Base-by-base conservation (phyloP, 2,329 filamentous ascomycete genomes). In the Talaromyces sp. region DNA sequence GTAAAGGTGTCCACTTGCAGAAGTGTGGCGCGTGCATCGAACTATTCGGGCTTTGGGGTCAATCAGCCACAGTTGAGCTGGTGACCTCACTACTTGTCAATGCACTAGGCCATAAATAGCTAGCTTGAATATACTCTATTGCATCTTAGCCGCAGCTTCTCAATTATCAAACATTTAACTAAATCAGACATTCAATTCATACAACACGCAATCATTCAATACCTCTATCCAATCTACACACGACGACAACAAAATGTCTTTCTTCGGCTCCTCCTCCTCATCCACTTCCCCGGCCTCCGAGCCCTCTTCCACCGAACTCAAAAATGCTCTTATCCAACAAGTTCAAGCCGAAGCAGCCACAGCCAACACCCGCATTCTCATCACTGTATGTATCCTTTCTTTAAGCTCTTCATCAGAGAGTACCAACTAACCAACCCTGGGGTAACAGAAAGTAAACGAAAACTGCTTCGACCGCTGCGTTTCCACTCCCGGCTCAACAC, bases 381-480 rank as follows among this genome's bases (percentile, higher is more conserved):
- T 93, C 72, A 85, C 89, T 78, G 90, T 90, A 81, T 63, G 81
- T 73, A 9, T 22, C 14, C 31, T 8, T 33, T 16, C 6, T 19
- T 2, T 24, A 1, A 24, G 13, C 33, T 33, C 13, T 37, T 10
- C 3, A 37, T 37, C 1, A 37, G 35, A 37, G 13, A 37, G 11
- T 6, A 13, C 35, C 13, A 37, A 37, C 13, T 13, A 37, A 13
- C 11, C 11, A 10, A 13, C 1, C 2, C 6, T 9, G 13, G 22
- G 35, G 35, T 10, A 14, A 14, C 8, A 50, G 89, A 92, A 91
- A 86, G 85, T 93, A 77, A 91, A 93, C 79, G 85, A 90, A 72
- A 88, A 89, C 79, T 94, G 91, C 82, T 94, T 92, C 81, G 86
- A 91, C 56, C 88, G 87, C 76, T 94, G 91, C 78, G 81, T 93